Evolutionary conservation across 768 basidiomycete genomes (phyloP).

Genomic region (Amanita polypyramis): DNA sequence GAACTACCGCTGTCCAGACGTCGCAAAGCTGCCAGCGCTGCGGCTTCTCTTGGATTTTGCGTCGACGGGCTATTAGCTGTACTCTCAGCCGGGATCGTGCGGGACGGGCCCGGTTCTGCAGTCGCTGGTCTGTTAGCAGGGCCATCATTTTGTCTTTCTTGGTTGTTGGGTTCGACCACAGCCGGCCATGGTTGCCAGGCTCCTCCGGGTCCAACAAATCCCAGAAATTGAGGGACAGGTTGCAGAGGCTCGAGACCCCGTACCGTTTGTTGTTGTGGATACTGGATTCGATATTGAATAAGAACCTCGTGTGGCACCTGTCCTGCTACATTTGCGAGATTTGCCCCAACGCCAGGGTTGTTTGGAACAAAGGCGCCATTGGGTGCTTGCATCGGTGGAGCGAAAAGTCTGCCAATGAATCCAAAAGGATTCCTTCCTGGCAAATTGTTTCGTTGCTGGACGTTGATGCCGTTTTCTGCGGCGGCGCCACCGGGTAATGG

Average conservation of each 20-base stretch:
- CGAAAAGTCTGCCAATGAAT: constrained; percentile 48
- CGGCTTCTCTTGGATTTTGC: constrained; percentile 31
- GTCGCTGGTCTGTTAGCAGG: background rate
- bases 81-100: background rate
- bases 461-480: constrained; percentile 24
- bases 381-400: constrained; percentile 30
- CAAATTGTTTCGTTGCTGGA: constrained; percentile 30
- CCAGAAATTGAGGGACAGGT: constrained; percentile 44
- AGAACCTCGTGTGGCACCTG: constrained; percentile 36
- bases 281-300: constrained; percentile 57
- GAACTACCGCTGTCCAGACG: constrained; percentile 24
- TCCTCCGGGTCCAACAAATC: constrained; percentile 55
- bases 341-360: constrained; percentile 6
- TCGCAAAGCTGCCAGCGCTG: constrained; percentile 58
- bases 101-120: constrained; percentile 8
- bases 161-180: constrained; percentile 16
- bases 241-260: constrained; percentile 21
- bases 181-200: constrained; percentile 59
- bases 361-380: background rate
- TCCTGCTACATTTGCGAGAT: constrained; percentile 25
- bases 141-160: constrained; percentile 1
- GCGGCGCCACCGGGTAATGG: constrained; percentile 10
- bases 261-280: constrained; percentile 25
- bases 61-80: constrained; percentile 6
- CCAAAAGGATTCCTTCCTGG: constrained; percentile 38